Evolutionary conservation across 352 stramenopile genomes (phyloP).

Genomic region (Plasmopara halstedii): DNA sequence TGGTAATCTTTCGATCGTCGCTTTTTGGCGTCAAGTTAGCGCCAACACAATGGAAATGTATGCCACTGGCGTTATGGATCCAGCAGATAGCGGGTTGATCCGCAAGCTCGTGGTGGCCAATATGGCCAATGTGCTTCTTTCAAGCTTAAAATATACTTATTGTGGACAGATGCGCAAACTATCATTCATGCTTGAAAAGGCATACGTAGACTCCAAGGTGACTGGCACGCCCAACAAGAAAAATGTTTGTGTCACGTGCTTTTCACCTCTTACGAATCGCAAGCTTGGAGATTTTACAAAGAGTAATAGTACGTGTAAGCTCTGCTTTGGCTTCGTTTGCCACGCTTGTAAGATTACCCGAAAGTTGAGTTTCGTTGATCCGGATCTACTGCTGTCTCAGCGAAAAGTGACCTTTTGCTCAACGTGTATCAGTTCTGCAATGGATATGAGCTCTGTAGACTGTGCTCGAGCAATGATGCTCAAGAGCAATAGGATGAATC

Average conservation of each 20-base stretch:
- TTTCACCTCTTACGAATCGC: background rate
- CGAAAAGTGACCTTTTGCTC: conserved; percentile 26
- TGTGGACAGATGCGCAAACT: conserved; percentile 44
- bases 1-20: conserved; percentile 34
- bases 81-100: conserved; percentile 7
- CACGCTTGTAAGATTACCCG: conserved; percentile 11
- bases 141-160: conserved; percentile 9
- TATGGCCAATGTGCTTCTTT: conserved; percentile 10
- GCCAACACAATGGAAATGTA: conserved; percentile 15
- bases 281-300: conserved; percentile 12
- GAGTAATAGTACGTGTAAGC: conserved; percentile 17
- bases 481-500: background rate
- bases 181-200: conserved; percentile 14
- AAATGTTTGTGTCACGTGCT: conserved; percentile 10
- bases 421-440: conserved; percentile 22
- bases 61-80: conserved; percentile 8
- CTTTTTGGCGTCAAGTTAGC: conserved; percentile 22
- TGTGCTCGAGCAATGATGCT: conserved; percentile 7
- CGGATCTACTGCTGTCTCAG: conserved; percentile 7
- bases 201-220: conserved; percentile 3
- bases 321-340: conserved; percentile 23
- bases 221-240: conserved; percentile 7
- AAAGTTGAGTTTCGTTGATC: conserved; percentile 20
- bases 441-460: conserved; percentile 18
- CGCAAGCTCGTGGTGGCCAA: conserved; percentile 4